These are phyloP conservation scores for Parastagonospora nodorum DNA, from an alignment of 2,329 filamentous ascomycete species.

Conservation along the genomic window DNA sequence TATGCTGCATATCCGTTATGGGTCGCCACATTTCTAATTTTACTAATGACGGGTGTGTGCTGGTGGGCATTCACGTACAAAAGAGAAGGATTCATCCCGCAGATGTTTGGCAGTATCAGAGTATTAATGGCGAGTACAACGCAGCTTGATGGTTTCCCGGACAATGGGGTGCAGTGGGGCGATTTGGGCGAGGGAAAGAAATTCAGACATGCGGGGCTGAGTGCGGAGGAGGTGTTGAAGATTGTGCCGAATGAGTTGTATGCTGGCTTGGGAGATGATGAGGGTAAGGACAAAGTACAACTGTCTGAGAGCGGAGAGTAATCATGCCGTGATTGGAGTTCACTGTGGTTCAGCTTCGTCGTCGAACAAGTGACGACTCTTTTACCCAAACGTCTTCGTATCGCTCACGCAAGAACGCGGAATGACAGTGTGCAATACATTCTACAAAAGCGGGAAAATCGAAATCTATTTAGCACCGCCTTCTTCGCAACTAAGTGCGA, in stretches of 20 bases:
- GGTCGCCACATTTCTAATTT: slow-evolving; percentile 30
- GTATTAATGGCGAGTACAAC: slow-evolving; percentile 34
- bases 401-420: no score
- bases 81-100: slow-evolving; percentile 39
- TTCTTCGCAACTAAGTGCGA: no score
- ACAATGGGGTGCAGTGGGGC: slow-evolving; percentile 30
- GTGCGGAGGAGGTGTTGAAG: slow-evolving; percentile 25
- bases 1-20: slow-evolving; percentile 34
- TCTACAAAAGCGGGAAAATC: no score
- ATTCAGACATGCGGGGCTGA: slow-evolving; percentile 37
- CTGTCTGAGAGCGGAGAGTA: not conserved
- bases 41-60: slow-evolving; percentile 36
- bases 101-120: slow-evolving; percentile 42
- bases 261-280: slow-evolving; percentile 14
- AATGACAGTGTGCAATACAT: no score
- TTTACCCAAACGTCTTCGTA: no score
- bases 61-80: slow-evolving; percentile 40
- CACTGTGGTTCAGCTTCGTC: no score
- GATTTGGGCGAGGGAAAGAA: slow-evolving; percentile 25
- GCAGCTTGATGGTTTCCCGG: slow-evolving; percentile 34
- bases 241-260: slow-evolving; percentile 38
- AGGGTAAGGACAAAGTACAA: not conserved
- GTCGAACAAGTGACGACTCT: no score
- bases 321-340: no score
- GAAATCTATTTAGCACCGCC: no score